These are phyloP conservation scores for Pyrus hybrid DNA, from an alignment of 331 rosid genomes.

Conservation along the genomic window DNA sequence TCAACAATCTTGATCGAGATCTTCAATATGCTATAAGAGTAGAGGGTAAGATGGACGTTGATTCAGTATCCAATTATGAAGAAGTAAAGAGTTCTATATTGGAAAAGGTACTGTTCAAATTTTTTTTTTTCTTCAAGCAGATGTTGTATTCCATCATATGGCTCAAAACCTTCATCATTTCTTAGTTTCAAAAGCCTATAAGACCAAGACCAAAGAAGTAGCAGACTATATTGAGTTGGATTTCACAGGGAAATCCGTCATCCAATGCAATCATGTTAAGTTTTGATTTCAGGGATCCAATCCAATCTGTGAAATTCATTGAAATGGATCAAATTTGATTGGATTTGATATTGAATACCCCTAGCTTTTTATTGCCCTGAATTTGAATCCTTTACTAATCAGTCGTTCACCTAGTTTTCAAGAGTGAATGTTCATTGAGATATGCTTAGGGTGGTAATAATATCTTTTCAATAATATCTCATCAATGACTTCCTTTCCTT, in stretches of 20 bases:
- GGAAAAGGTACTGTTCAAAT: slow-evolving; percentile 67
- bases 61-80: slow-evolving; percentile 70
- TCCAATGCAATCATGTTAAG: not conserved
- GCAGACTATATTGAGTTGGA: not conserved
- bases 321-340: not conserved
- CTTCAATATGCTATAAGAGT: slow-evolving; percentile 88
- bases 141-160: slow-evolving; percentile 1
- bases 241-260: not conserved
- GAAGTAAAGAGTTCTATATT: slow-evolving; percentile 75
- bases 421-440: not conserved
- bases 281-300: not conserved
- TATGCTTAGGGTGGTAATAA: not conserved
- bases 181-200: not conserved
- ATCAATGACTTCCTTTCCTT: slow-evolving; percentile 14
- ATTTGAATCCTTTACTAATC: not conserved
- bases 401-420: not conserved
- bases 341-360: not conserved
- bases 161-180: not conserved
- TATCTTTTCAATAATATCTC: not conserved
- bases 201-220: not conserved
- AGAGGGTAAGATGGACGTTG: slow-evolving; percentile 91
- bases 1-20: slow-evolving; percentile 87
- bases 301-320: not conserved
- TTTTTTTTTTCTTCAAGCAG: slow-evolving; percentile 7
- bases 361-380: not conserved